Evolutionary conservation across 2,329 filamentous ascomycete species (phyloP), one percentile per base, ranked within the genome.

Genomic region (Rachicladosporium sp.): DNA sequence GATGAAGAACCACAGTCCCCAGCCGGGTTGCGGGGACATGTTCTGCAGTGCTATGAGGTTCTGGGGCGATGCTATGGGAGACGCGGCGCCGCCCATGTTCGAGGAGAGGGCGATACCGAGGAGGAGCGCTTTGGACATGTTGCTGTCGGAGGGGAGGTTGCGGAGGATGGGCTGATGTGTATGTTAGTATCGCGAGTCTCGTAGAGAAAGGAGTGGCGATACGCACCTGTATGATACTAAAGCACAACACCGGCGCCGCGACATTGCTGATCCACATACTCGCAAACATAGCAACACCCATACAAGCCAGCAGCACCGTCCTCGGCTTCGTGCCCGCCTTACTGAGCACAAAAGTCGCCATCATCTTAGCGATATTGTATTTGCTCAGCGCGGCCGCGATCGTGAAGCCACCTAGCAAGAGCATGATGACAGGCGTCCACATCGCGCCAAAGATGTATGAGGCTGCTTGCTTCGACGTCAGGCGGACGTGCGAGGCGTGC

Each of bases 191-290:
- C 15, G 15, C 15, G 5, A 31, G 21, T 40, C 31, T n/a, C n/a
- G 31, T 33, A 29, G 10, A 3, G 3, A 15, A 6, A 6, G 5
- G 15, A 33, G 2, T 23, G 40, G 46, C 29, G 3, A 19, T 12
- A 45, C 70, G 51, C 62, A 84, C 81, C 72, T 94, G 88, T 44
- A 98, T 93, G 54, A 98, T 95, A 12, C 87, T 93, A 62, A 93
- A 96, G 68, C 91, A 98, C 30, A 98, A 73, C 7, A 98, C 91
- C 0, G 91, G 91, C 1, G 93, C 89, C 1, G 91, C 91, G 21
- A 98, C 93, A 51, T 98, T 98, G 64, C 87, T 94, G 55, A 98
- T 96, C 71, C 93, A 86, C 91, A 98, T 98, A 52, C 87, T 95
- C 6, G 93, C 82, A 59, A 98, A 93, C 55, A 91, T 93, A 40